A percentile compares a stretch with the other conserved stretches of the same genome.
These are phyloP conservation scores for Coemansia sp. DNA, from an alignment of 192 early-diverging fungal species.

Conservation along the genomic window DNA sequence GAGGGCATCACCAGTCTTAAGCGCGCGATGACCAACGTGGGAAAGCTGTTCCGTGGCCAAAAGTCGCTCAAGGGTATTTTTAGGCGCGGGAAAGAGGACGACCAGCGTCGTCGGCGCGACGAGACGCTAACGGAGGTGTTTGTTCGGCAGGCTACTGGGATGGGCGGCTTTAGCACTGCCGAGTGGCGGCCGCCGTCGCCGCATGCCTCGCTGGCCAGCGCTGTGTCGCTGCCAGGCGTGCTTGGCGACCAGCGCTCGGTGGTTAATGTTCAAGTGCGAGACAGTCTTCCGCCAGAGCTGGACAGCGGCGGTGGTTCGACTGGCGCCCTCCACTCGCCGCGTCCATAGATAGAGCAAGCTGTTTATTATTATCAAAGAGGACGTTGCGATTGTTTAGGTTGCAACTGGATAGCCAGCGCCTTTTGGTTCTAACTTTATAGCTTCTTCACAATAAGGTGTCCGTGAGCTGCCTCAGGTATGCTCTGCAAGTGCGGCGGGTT, in stretches of 20 bases:
- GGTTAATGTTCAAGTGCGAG: slow-evolving; percentile 1
- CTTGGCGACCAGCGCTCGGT: neutral
- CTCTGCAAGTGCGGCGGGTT: slow-evolving; percentile 56
- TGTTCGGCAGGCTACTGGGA: slow-evolving; percentile 45
- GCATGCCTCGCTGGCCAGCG: neutral
- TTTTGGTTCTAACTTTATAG: neutral
- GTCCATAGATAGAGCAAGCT: neutral
- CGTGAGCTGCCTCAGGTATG: slow-evolving; percentile 49
- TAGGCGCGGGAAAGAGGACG: slow-evolving; percentile 10
- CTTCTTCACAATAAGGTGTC: slow-evolving; percentile 37
- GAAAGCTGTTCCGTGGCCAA: slow-evolving; percentile 22
- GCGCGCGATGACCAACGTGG: slow-evolving; percentile 10
- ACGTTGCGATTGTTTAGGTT: neutral
- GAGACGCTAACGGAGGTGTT: slow-evolving; percentile 41
- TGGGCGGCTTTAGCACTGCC: slow-evolving; percentile 35
- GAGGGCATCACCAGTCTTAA: slow-evolving; percentile 30
- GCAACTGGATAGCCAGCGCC: neutral
- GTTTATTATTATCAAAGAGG: no score
- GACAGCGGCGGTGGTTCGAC: neutral
- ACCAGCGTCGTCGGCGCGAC: slow-evolving; percentile 30
- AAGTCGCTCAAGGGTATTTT: slow-evolving; percentile 11
- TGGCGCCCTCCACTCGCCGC: neutral
- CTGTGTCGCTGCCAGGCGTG: neutral
- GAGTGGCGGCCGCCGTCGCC: slow-evolving; percentile 50
- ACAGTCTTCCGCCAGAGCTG: neutral